Percentiles rank a stretch among this genome's conserved stretches.
These are phyloP conservation scores for Pinus taeda DNA, from an alignment of 75 land plant species.

Conservation along the genomic window DNA sequence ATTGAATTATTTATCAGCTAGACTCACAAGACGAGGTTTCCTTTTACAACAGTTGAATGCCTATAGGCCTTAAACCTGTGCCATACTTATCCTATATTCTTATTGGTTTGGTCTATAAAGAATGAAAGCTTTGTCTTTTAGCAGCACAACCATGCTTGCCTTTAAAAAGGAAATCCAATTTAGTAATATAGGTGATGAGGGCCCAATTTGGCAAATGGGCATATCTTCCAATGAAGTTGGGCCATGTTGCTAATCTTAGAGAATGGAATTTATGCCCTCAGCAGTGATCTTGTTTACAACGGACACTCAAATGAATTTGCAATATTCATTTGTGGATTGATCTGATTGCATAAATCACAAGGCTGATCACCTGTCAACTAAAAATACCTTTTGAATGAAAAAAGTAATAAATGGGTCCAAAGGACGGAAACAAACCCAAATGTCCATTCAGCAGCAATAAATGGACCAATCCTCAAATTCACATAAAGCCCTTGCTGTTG, in stretches of 20 bases:
- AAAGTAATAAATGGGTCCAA: not conserved
- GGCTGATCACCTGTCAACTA: not conserved
- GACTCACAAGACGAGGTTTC: no score
- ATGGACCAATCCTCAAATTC: slow-evolving; percentile 92
- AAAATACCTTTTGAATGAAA: not conserved
- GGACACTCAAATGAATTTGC: not conserved
- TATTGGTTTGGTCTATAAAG: no score
- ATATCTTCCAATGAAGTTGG: not conserved
- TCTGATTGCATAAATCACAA: not conserved
- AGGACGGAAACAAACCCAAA: slow-evolving; percentile 57
- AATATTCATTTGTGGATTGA: not conserved
- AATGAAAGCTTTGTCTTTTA: not conserved
- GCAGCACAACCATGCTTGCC: not conserved
- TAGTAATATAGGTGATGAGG: not conserved
- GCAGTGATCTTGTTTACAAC: not conserved
- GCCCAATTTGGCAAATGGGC: not conserved
- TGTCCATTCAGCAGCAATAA: slow-evolving; percentile 93
- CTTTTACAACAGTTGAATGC: no score
- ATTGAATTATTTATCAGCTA: no score
- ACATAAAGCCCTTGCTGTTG: slow-evolving; percentile 72
- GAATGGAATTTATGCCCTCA: not conserved
- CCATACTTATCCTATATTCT: no score
- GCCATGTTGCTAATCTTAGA: not conserved
- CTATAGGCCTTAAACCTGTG: no score
- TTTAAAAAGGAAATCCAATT: not conserved